A percentile compares a stretch with the other conserved stretches of the same genome.
Conservation (phyloP, 768 basidiomycete genomes). For the Termitomyces sp. region DNA sequence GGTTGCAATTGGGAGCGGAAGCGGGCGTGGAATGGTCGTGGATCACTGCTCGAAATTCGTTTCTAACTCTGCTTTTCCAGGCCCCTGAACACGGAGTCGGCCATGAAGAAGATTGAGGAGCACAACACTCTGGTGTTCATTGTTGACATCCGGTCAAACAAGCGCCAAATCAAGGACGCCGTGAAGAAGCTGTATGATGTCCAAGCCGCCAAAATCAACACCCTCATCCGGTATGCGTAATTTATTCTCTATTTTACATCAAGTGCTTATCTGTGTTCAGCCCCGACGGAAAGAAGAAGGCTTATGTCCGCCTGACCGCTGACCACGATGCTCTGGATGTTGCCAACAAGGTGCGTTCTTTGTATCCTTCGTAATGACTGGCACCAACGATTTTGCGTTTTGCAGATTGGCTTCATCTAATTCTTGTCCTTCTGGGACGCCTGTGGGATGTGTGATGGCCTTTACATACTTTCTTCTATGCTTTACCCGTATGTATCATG, state of each 20-base stretch:
- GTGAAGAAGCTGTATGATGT: constrained; percentile 99
- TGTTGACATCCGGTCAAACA: constrained; percentile 93
- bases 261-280: constrained; percentile 33
- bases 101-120: constrained; percentile 99
- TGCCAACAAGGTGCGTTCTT: constrained; percentile 81
- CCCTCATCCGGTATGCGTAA: constrained; percentile 82
- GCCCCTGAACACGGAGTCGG: constrained; percentile 91
- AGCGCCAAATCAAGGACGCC: constrained; percentile 98
- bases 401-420: constrained; percentile 93
- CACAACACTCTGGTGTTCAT: constrained; percentile 99
- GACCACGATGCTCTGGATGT: constrained; percentile 97
- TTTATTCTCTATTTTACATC: background rate
- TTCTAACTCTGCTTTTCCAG: constrained; percentile 30
- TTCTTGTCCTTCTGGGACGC: background rate
- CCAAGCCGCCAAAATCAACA: constrained; percentile 95
- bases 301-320: constrained; percentile 92
- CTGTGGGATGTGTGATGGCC: constrained; percentile 12
- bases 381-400: background rate
- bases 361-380: background rate
- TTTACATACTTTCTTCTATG: constrained; percentile 16
- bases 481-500: constrained; percentile 18
- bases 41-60: background rate
- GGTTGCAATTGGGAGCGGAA: background rate
- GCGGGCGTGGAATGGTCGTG: background rate
- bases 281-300: constrained; percentile 99